phyloP scores from a whole-genome alignment of 768 basidiomycete genomes.

The Mrakia blollopis region DNA sequence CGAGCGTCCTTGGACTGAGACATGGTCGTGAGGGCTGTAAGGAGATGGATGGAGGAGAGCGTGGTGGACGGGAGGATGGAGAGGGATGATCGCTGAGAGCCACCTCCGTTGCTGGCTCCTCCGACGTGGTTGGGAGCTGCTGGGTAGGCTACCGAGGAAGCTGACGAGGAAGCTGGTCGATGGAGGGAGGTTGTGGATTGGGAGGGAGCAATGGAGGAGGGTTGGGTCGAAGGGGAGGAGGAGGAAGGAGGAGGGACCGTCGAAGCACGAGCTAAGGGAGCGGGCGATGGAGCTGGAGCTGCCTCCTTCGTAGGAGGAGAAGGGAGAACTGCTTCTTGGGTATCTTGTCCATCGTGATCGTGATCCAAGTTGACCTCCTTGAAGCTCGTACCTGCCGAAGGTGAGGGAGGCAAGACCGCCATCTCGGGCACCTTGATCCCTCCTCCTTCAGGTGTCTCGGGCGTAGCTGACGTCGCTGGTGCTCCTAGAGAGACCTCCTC shows the following conservation, averaged over 20 bases:
- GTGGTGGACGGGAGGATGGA: constrained; percentile 29
- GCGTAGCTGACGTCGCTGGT: neutral
- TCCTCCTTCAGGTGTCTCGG: neutral
- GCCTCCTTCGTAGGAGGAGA: neutral
- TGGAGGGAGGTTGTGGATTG: neutral
- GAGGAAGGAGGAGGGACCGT: neutral
- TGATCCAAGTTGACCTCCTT: neutral
- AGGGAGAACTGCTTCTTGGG: neutral
- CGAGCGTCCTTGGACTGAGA: constrained; percentile 27
- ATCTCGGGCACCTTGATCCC: neutral
- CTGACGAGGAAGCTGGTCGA: neutral
- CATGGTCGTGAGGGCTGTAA: constrained; percentile 28
- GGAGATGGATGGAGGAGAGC: constrained; percentile 32
- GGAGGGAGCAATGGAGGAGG: neutral
- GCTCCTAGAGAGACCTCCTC: neutral
- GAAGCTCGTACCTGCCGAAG: neutral
- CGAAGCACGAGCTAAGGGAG: neutral
- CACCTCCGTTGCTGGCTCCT: neutral
- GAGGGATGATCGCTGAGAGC: constrained; percentile 20
- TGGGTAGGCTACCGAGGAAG: neutral
- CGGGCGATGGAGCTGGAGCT: neutral
- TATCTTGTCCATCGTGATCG: neutral
- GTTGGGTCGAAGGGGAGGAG: neutral
- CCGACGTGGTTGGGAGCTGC: neutral
- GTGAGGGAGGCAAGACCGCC: neutral